These are phyloP conservation scores for Galerina marginata DNA, from an alignment of 768 basidiomycete species.

Conservation along the genomic window DNA sequence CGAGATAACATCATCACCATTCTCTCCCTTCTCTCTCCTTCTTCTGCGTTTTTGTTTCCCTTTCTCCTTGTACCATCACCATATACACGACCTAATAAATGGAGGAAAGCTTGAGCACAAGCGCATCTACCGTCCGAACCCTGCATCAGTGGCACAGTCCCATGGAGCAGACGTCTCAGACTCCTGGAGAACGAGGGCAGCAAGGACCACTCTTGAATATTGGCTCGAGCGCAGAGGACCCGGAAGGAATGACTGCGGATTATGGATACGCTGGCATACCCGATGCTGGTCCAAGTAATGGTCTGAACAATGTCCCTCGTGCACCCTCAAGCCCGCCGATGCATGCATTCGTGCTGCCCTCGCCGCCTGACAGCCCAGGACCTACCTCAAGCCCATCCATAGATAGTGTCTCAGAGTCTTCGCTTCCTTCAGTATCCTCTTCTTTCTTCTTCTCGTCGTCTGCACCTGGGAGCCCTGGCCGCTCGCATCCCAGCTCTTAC, in stretches of 20 bases:
- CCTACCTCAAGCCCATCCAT: conserved; percentile 27
- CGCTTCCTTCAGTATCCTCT: conserved; percentile 73
- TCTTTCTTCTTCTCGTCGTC: conserved; percentile 83
- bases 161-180: conserved; percentile 18
- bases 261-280: not conserved
- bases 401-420: conserved; percentile 46
- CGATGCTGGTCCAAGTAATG: conserved; percentile 35
- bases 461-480: conserved; percentile 64
- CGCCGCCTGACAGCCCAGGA: conserved; percentile 64
- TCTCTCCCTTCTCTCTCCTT: not conserved
- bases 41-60: not conserved
- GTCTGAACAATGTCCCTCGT: not conserved
- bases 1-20: not conserved
- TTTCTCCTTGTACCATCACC: not conserved
- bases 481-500: conserved; percentile 45
- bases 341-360: conserved; percentile 45
- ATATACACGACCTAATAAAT: conserved; percentile 16
- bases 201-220: conserved; percentile 42
- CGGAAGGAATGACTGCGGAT: not conserved
- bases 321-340: conserved; percentile 10
- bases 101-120: conserved; percentile 42
- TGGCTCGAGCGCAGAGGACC: not conserved
- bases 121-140: conserved; percentile 45
- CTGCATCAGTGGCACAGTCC: conserved; percentile 24
- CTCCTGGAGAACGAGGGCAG: conserved; percentile 10